Evolutionary conservation across 2,329 filamentous ascomycete genomes (phyloP), one percentile per base, ranked within the genome.

Genomic region (Fusarium neocosmosporiellum): DNA sequence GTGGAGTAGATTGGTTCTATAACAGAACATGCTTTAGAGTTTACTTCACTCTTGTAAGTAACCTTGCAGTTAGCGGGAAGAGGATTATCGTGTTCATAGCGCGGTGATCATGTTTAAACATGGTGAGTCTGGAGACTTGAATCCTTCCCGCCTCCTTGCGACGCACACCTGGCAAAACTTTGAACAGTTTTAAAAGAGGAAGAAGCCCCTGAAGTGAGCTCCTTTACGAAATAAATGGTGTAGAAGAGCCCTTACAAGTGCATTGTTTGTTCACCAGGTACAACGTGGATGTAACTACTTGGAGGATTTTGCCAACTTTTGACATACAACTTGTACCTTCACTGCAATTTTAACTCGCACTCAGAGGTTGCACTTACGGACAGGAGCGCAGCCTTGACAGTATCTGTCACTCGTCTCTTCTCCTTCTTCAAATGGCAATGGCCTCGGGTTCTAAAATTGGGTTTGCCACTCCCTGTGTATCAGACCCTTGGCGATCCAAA

Each of bases 401-500:
- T 5, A 46, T 46, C 41, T 24, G 22, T 46, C 41, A 46, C 41
- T 24, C 13, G 13, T 16, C 14, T 46, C 37, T 39, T 39, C 36
- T n/a, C 18, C 8, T n/a, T 39, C 20, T 24, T 20, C 22, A 46
- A 46, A 33, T 20, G n/a, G 29, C 20, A 41, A 43, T 20, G 18
- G 29, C 20, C 39, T 34, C 58, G 29, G 29, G 20, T 50, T 60
- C 58, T 10, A 60, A 48, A 48, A 60, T 60, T 60, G 22, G 20
- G 37, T 43, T 46, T 59, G 16, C 39, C 33, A 36, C 29, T 41
- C 58, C 58, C 24, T 36, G 39, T 60, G 58, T 60, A 60, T 60
- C 58, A 60, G 31, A 37, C 39, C 39, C 58, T 36, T 34, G 57
- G 36, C 57, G 54, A 50, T 37, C 20, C 22, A 20, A 34, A 36